Evolutionary conservation across 1,284 basidiomycete species (phyloP).

Genomic region (Cutaneotrichosporon arboriforme): DNA sequence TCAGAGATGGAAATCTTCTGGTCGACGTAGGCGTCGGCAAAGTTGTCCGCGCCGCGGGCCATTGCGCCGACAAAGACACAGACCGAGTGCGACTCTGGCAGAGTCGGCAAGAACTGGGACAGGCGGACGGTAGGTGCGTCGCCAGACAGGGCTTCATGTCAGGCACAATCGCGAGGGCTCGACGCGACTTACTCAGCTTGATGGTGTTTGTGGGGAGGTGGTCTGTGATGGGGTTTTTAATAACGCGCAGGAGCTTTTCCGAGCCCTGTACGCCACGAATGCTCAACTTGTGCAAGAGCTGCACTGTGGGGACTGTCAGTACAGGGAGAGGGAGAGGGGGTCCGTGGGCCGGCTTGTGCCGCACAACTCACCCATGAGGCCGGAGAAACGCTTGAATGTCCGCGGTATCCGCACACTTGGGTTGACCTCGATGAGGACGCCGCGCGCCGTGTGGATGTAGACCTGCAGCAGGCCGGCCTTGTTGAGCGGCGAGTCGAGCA

Average conservation of each 20-base stretch:
- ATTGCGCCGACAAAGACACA: slow-evolving; percentile 97
- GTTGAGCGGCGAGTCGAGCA: slow-evolving; percentile 96
- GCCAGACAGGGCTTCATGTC: slow-evolving; percentile 70
- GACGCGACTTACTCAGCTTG: slow-evolving; percentile 72
- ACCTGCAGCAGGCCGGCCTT: slow-evolving; percentile 95
- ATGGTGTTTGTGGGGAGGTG: slow-evolving; percentile 93
- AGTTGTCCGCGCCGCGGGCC: slow-evolving; percentile 92
- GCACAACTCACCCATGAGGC: slow-evolving; percentile 78
- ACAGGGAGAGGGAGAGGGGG: too few relatives aligned
- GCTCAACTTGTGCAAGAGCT: slow-evolving; percentile 91
- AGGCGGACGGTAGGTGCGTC: slow-evolving; percentile 81
- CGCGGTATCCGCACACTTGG: slow-evolving; percentile 94
- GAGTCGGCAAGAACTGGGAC: slow-evolving; percentile 70
- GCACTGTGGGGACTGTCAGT: slow-evolving; percentile 57
- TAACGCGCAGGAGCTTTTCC: slow-evolving; percentile 93
- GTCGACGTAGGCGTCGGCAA: slow-evolving; percentile 89
- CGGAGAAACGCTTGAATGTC: slow-evolving; percentile 98
- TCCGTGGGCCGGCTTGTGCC: background rate
- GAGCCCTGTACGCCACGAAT: slow-evolving; percentile 94
- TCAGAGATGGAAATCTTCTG: slow-evolving; percentile 96
- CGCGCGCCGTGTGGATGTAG: slow-evolving; percentile 96
- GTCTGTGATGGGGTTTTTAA: slow-evolving; percentile 96
- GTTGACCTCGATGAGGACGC: slow-evolving; percentile 97
- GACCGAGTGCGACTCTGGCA: slow-evolving; percentile 81
- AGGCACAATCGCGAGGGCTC: background rate